Conservation (phyloP, 2,329 filamentous ascomycete species). For the Botryotinia narcissicola region DNA sequence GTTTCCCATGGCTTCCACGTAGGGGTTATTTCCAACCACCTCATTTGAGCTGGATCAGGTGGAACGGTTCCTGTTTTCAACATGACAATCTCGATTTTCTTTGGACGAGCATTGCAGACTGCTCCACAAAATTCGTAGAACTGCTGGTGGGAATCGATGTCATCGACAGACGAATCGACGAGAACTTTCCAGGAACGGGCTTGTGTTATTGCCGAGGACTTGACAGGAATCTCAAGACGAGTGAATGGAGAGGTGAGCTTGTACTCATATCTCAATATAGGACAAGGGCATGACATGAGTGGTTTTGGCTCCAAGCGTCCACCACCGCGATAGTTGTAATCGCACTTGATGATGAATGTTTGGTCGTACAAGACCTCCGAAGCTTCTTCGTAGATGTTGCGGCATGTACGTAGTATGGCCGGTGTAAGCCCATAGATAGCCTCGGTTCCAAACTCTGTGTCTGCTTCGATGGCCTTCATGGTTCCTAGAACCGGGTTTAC, state of each 20-base stretch:
- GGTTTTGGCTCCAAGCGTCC: not conserved
- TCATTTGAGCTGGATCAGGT: not conserved
- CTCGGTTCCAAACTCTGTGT: not conserved
- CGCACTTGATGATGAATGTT: not conserved
- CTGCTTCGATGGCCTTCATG: not conserved
- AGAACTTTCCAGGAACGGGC: not conserved
- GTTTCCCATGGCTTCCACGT: not conserved
- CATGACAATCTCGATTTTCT: not conserved
- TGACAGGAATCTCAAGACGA: not conserved
- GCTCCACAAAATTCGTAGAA: not conserved
- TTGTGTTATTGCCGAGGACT: not conserved
- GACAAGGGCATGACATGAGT: not conserved
- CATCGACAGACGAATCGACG: not conserved
- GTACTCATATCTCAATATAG: not conserved
- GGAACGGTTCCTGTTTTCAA: not conserved
- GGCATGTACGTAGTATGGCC: not conserved
- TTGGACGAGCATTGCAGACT: not conserved
- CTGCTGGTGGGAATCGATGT: not conserved
- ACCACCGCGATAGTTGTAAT: not conserved
- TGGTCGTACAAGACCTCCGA: not conserved
- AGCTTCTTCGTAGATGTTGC: not conserved
- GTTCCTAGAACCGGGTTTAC: not conserved
- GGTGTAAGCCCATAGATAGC: not conserved
- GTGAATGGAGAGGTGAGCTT: not conserved
- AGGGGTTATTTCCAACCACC: not conserved